Evolutionary conservation across 192 early-diverging fungal species (phyloP).

Genomic region (Coemansia sp.): DNA sequence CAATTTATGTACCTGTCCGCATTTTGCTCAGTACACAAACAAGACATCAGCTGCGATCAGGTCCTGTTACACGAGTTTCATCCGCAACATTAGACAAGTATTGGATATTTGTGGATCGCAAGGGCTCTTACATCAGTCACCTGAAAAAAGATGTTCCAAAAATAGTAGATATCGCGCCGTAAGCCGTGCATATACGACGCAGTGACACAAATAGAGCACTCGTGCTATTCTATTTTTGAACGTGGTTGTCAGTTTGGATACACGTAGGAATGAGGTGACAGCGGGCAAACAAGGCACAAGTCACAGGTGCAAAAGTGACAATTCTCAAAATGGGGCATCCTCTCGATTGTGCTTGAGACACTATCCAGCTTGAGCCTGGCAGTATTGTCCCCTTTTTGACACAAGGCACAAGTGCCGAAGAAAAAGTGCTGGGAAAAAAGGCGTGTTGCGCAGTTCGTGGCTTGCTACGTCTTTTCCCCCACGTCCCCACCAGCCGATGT

Average conservation of each 20-base stretch:
- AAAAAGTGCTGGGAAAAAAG: background rate
- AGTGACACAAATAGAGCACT: background rate
- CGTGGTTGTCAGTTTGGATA: background rate
- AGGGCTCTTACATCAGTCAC: background rate
- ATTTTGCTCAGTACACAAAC: background rate
- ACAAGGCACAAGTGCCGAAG: background rate
- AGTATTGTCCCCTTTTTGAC: background rate
- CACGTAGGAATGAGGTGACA: background rate
- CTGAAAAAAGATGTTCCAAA: background rate
- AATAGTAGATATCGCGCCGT: background rate
- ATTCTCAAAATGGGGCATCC: background rate
- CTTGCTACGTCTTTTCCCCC: background rate
- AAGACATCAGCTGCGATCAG: background rate
- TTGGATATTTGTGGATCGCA: background rate
- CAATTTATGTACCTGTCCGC: background rate
- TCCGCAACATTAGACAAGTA: background rate
- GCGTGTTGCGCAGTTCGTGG: conserved; percentile 2
- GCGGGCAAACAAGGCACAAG: background rate
- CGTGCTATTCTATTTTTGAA: background rate
- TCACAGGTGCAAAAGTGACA: background rate
- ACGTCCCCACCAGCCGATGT: background rate
- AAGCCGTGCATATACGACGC: background rate
- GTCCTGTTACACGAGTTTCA: background rate
- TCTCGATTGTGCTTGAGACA: background rate
- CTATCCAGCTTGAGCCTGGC: background rate